Evolutionary conservation across 2,329 filamentous ascomycete genomes (phyloP), one percentile per base, ranked within the genome.

Genomic region (Thermochaetoides dissita): DNA sequence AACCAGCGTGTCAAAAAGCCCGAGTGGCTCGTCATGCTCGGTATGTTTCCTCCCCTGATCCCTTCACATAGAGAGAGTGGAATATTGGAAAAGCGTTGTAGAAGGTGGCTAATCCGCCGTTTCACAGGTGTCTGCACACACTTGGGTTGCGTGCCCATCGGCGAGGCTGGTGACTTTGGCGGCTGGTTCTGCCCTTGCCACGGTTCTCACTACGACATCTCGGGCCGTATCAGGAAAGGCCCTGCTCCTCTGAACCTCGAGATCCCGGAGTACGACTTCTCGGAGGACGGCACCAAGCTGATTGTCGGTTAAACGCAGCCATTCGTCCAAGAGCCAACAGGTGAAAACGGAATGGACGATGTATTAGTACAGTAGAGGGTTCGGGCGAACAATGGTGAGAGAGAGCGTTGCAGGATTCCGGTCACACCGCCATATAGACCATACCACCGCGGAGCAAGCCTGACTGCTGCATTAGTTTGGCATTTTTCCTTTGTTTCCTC

Each of bases 151-250:
- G 91, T 98, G 56, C 91, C 91, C 62, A 98, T 98, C 59, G 91
- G 93, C 60, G 91, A 98, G 74, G 86, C 91, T 52, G 91, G 91
- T 65, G 93, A 98, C 68, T 98, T 73, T 60, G 91, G 91, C 63
- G 91, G 91, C 62, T 98, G 91, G 91, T 98, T 98, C 83, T 98
- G 91, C 75, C 91, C 91, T 53, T 98, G 91, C 84, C 91, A 98
- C 78, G 91, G 91, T 67, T 95, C 88, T 56, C 91, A 98, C 76
- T 98, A 98, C 79, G 91, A 98, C 65, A 96, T 98, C 66, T 96
- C 88, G 51, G 91, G 91, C 65, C 87, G 91, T 68, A 85, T 94
- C 76, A 81, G 91, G 73, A 95, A 85, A 77, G 91, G 91, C 53
- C 91, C 91, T 51, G 91, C 91, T 49, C 91, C 91, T 53, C 78